A percentile compares a stretch with the other conserved stretches of the same genome.
phyloP scores from a whole-genome alignment of 2,329 filamentous ascomycete species.

The Thielaviopsis punctulata region DNA sequence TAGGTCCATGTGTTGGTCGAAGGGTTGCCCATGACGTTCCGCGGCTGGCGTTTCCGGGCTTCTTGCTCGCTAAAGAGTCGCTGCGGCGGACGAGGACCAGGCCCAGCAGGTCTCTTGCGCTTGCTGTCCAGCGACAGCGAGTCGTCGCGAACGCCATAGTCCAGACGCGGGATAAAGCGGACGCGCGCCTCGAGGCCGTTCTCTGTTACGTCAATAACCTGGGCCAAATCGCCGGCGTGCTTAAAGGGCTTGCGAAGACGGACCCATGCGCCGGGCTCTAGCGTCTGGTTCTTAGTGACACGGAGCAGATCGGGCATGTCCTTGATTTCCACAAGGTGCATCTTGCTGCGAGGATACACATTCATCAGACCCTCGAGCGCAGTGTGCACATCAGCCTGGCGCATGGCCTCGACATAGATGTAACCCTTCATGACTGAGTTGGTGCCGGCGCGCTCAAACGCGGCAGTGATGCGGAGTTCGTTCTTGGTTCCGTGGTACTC shows the following conservation, averaged over 20 bases:
- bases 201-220: slow-evolving; percentile 80
- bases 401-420: slow-evolving; percentile 83
- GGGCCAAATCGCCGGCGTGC: slow-evolving; percentile 77
- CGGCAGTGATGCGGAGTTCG: slow-evolving; percentile 68
- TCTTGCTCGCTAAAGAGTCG: slow-evolving; percentile 86
- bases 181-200: slow-evolving; percentile 82
- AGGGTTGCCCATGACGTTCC: slow-evolving; percentile 45
- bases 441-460: slow-evolving; percentile 71
- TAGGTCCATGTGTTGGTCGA: slow-evolving; percentile 73
- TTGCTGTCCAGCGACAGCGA: slow-evolving; percentile 43
- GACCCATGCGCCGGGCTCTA: slow-evolving; percentile 83
- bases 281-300: slow-evolving; percentile 67
- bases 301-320: slow-evolving; percentile 95
- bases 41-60: slow-evolving; percentile 70
- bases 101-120: slow-evolving; percentile 53
- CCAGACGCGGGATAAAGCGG: slow-evolving; percentile 73
- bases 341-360: slow-evolving; percentile 74
- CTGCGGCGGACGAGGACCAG: slow-evolving; percentile 61
- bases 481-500: slow-evolving; percentile 64
- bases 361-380: slow-evolving; percentile 74
- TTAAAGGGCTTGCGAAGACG: slow-evolving; percentile 65
- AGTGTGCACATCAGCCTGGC: slow-evolving; percentile 69
- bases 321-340: slow-evolving; percentile 81
- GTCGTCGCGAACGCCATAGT: slow-evolving; percentile 82
- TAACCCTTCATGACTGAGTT: slow-evolving; percentile 78